Evolutionary conservation across 1,284 basidiomycete genomes (phyloP), one percentile per base, ranked within the genome.

Genomic region (Ceratobasidium sp.): DNA sequence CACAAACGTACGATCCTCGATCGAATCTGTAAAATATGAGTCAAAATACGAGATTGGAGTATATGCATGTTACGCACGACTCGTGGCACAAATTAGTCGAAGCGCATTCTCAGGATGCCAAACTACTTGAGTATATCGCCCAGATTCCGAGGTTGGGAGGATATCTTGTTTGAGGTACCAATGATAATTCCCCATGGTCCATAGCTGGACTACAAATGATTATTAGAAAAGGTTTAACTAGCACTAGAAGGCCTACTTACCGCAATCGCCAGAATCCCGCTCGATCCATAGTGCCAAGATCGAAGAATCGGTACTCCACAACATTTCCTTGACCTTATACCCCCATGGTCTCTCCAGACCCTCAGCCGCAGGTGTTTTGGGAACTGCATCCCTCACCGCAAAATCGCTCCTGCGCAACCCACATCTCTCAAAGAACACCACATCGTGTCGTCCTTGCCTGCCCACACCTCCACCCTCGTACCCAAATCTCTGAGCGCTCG

Each of bases 101-200:
- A 92, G 80, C 0, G 92, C 82, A 50, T 88, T 82, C 81, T 99
- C 98, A 0, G 95, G 91, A 80, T 99, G 95, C 97, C 97, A 98
- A 28, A 78, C 77, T 18, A 96, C 83, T 0, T 86, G 88, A 0
- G 87, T 91, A 78, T 95, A 93, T 44, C 87, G 86, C 21, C 80
- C 82, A 14, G 54, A 54, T n/a, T 32, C 76, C 2, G 79, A 67
- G 0, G 86, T 84, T 0, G 91, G 87, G 16, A 81, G 78, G 58
- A 97, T 84, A 79, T 96, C 94, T 79, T 96, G 93, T 81, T 98
- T 98, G 73, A 98, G 86, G 81, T 97, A 94, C 93, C 96, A 98
- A 80, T 98, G 93, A 81, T 98, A 99, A 81, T 99, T 99, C 59
- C 93, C 91, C 28, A 87, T 95, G 0, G 95, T 93, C 95, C 96